phyloP scores from a whole-genome alignment of 176 grass and related monocot genomes.

The Microstegium vimineum region DNA sequence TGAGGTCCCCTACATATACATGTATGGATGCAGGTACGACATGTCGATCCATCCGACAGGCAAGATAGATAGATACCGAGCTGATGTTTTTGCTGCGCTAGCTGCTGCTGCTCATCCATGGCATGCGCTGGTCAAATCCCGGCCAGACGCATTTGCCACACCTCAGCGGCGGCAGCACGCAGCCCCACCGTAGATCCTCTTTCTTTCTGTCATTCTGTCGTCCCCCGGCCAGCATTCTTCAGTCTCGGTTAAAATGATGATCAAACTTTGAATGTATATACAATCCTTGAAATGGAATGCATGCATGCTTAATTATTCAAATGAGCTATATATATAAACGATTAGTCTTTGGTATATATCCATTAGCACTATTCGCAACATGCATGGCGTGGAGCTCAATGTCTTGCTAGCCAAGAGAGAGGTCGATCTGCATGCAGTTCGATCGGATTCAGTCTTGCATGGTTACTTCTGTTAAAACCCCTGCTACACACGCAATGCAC shows the following conservation, averaged over 20 bases:
- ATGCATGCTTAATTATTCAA: too few relatives aligned
- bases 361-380: neutral
- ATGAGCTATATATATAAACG: too few relatives aligned
- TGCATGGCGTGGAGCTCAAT: too few relatives aligned
- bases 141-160: constrained; percentile 18
- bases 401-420: too few relatives aligned
- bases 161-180: neutral
- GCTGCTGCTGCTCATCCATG: constrained; percentile 18
- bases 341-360: too few relatives aligned
- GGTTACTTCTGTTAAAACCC: too few relatives aligned
- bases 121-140: constrained; percentile 37
- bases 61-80: neutral
- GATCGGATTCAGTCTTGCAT: too few relatives aligned
- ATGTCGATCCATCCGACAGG: neutral
- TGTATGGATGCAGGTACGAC: neutral
- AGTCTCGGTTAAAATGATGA: neutral
- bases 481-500: too few relatives aligned
- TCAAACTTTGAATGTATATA: neutral
- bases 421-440: too few relatives aligned
- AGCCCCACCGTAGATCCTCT: neutral
- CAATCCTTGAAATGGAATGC: neutral
- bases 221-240: neutral
- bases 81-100: neutral
- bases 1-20: neutral
- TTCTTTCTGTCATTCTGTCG: neutral